Base-by-base conservation (phyloP, 768 basidiomycete genomes). In the Suillus americanus region DNA sequence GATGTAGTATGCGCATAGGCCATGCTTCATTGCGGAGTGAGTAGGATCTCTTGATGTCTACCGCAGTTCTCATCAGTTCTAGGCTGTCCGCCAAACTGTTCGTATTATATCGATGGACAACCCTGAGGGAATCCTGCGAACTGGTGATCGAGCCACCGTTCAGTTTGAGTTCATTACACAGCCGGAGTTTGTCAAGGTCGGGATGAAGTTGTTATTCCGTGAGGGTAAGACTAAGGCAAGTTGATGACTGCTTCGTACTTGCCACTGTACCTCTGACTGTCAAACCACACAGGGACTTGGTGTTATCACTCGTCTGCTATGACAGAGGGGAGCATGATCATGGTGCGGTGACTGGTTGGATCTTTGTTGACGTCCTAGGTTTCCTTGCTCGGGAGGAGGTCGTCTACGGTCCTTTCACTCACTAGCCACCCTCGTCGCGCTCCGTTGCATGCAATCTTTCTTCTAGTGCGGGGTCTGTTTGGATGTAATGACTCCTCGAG, bases 131-230 rank as follows among this genome's bases (percentile, higher is more conserved):
- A 81, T 97, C 43, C 81, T 99, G 35, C 89, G 97, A 23, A 99
- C 97, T 0, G 97, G 97, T 5, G 97, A 99, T 73, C 86, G 95
- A 38, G 94, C 95, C 3, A 95, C 89, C 3, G 94, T 98, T n/a
- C 85, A 86, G 40, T 98, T 99, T 70, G 94, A 98, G 78, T 97
- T 98, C 72, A 92, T 97, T 62, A 89, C 92, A 16, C 90, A 91
- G 62, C 90, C 94, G 0, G 97, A 97, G 80, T 96, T 89, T 73
- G 81, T 99, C 67, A 95, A 96, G 74, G 90, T 89, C 69, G 96
- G 96, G 33, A 94, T 93, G 89, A 94, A 95, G 77, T 81, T 97
- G 28, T 78, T 99, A 14, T 95, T 99, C 75, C 83, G 97, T 46
- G 97, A 99, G 77, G 97, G 96, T 4, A 95, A 94, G 81, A 97